These are phyloP conservation scores for Ganoderma leucocontextum DNA, from an alignment of 1,284 basidiomycete genomes.

Conservation along the genomic window DNA sequence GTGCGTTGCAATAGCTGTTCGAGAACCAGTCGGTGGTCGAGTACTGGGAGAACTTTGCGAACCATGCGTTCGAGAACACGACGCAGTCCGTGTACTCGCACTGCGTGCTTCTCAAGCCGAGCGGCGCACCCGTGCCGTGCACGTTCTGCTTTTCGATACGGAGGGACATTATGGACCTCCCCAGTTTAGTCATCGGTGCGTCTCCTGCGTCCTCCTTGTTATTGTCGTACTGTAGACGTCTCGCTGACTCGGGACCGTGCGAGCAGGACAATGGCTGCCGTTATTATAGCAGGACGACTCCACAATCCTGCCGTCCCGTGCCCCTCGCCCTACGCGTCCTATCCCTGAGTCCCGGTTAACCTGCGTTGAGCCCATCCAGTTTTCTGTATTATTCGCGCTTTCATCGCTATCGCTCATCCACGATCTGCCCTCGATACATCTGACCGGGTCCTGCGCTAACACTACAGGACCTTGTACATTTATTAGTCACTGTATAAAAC, in stretches of 20 bases:
- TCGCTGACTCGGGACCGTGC: neutral
- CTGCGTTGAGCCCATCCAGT: neutral
- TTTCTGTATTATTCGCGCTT: slow-evolving; percentile 4
- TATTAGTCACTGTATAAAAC: slow-evolving; percentile 17
- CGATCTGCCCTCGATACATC: neutral
- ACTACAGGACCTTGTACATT: slow-evolving; percentile 12
- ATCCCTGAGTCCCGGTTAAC: neutral
- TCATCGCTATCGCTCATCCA: slow-evolving; percentile 16
- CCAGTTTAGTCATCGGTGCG: slow-evolving; percentile 85
- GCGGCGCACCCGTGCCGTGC: slow-evolving; percentile 83
- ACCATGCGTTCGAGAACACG: slow-evolving; percentile 95
- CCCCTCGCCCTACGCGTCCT: neutral
- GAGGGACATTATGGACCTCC: slow-evolving; percentile 88
- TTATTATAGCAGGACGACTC: slow-evolving; percentile 54
- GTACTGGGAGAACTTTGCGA: slow-evolving; percentile 96
- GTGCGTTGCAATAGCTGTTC: slow-evolving; percentile 65
- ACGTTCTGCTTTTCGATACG: slow-evolving; percentile 95
- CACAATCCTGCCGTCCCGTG: neutral
- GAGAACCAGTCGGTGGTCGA: slow-evolving; percentile 91
- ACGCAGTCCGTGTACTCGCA: slow-evolving; percentile 95
- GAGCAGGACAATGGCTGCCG: slow-evolving; percentile 78
- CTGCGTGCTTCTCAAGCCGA: slow-evolving; percentile 85
- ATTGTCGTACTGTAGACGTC: neutral
- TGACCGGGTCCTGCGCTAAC: slow-evolving; percentile 6
- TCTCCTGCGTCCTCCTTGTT: neutral